Base-by-base conservation (phyloP, 73 alveolate species). In the Blepharisma japonicum region DNA sequence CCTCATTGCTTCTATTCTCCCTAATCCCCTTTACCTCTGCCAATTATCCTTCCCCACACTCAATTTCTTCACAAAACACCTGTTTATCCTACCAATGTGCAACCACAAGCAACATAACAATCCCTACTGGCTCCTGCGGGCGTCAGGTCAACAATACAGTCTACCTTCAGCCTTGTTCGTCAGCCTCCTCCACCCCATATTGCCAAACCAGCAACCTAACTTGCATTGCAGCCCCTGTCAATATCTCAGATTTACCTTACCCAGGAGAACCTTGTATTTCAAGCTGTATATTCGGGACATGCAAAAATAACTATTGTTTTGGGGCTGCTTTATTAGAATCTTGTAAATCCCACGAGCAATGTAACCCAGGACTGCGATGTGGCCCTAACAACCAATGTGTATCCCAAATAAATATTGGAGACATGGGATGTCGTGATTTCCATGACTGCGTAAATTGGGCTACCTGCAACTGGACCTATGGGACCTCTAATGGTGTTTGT, bases 321-420 rank as follows among this genome's bases (percentile, higher is more conserved):
- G 74, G 74, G 39, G 14, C 14, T 14, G 74, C 18, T 2, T 11
- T 61, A 18, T n/a, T 8, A 8, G 18, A 61, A 20, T 18, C 74
- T 2, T 61, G 74, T 5, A n/a, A 0, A 18, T n/a, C 39, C 18
- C 74, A 61, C 5, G 74, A 61, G 23, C 39, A 61, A 9, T 61
- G 74, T 5, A 9, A n/a, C 3, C 74, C 74, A 25, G 74, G 74
- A 0, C 74, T 61, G 38, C 39, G 74, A 61, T 61, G 74, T 61
- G 18, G 14, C 46, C 49, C 14, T 14, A 25, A 61, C 46, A 14
- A 14, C 23, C 42, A 32, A 32, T 61, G 74, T 25, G 18, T 18
- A 25, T 0, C n/a, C 14, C 74, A 61, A 61, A 14, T 61, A 9
- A 39, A 61, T 61, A 18, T 61, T n/a, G 23, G 47, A 18, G 74